A percentile compares a stretch with the other conserved stretches of the same genome.
Conservation (phyloP, 2,329 filamentous ascomycete genomes). For the Fusarium foetens region DNA sequence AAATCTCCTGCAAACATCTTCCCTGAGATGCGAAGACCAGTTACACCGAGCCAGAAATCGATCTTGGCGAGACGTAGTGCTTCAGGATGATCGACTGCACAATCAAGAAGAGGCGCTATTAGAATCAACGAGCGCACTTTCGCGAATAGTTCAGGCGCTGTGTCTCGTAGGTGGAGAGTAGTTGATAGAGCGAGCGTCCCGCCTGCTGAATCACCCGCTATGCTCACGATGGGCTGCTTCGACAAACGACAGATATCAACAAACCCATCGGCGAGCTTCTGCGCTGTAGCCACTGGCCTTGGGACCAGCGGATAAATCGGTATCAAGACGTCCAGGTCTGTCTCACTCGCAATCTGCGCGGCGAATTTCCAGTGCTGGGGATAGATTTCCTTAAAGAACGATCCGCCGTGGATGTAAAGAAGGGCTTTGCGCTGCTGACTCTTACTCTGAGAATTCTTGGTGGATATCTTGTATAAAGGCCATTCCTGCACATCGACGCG, state of each 20-base stretch:
- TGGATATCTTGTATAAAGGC: neutral
- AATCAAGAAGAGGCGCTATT: neutral
- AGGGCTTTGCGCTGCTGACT: neutral
- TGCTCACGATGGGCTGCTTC: neutral
- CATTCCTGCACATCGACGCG: slow-evolving; percentile 4
- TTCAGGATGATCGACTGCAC: neutral
- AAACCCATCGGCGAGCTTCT: neutral
- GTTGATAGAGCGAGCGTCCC: neutral
- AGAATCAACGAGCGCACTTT: neutral
- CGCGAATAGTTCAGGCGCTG: neutral
- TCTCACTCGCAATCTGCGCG: neutral
- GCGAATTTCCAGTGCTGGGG: neutral
- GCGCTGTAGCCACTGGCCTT: neutral
- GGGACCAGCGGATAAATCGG: slow-evolving; percentile 7
- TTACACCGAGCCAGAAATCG: neutral
- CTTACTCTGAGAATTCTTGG: accelerated
- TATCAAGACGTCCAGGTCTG: neutral
- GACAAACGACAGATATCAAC: neutral
- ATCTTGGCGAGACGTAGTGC: neutral
- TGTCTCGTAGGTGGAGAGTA: neutral
- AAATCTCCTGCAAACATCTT: neutral
- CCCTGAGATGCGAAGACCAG: neutral
- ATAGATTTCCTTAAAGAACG: neutral
- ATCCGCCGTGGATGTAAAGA: neutral
- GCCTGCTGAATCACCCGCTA: neutral